These are phyloP conservation scores for Priceomyces carsonii DNA, from an alignment of 805 yeast species.

Conservation along the genomic window DNA sequence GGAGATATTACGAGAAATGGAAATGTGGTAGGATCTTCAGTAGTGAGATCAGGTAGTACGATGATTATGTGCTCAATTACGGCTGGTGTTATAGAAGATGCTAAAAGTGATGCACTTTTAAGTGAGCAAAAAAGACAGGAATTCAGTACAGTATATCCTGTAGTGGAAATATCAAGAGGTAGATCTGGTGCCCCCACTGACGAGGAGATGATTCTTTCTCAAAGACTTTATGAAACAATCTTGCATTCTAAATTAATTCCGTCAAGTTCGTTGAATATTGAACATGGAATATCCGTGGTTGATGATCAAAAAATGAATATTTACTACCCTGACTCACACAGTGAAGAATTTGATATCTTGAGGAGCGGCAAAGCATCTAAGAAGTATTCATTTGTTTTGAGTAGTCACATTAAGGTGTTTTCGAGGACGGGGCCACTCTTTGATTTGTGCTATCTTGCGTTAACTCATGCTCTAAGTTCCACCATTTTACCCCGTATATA, in stretches of 20 bases:
- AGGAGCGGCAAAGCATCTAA: constrained; percentile 12
- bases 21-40: constrained; percentile 62
- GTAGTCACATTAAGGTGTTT: constrained; percentile 74
- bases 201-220: constrained; percentile 79
- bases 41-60: constrained; percentile 70
- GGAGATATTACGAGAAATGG: constrained; percentile 38
- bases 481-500: constrained; percentile 68
- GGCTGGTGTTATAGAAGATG: constrained; percentile 63
- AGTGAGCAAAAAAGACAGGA: constrained; percentile 22
- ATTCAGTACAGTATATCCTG: constrained; percentile 58
- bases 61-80: constrained; percentile 70
- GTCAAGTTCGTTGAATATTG: constrained; percentile 24
- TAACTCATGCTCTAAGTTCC: constrained; percentile 60
- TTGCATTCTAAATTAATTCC: constrained; percentile 56
- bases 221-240: constrained; percentile 60
- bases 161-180: constrained; percentile 76
- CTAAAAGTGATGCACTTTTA: constrained; percentile 11
- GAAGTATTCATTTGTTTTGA: constrained; percentile 48
- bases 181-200: constrained; percentile 78
- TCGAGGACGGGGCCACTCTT: constrained; percentile 81
- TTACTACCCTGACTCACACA: constrained; percentile 22
- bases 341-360: constrained; percentile 13
- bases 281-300: constrained; percentile 21
- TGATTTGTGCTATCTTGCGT: constrained; percentile 72
- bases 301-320: constrained; percentile 19